phyloP scores from a whole-genome alignment of 1,284 basidiomycete species.

The Singerocomus rubriflavus region DNA sequence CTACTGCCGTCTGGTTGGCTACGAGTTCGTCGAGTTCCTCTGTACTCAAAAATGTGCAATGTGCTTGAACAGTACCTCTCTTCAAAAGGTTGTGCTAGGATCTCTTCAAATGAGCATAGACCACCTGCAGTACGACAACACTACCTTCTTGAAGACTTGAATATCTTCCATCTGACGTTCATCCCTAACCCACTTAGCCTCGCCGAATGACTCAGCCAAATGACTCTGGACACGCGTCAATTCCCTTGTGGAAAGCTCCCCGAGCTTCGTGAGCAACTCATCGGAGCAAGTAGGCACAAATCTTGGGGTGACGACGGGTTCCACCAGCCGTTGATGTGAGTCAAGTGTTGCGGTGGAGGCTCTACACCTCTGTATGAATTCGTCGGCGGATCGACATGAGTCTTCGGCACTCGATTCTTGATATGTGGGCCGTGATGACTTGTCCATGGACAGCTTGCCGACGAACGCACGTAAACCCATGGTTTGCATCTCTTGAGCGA shows the following conservation, averaged over 20 bases:
- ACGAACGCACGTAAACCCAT: slow-evolving; percentile 77
- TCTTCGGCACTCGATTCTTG: slow-evolving; percentile 53
- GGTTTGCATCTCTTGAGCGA: slow-evolving; percentile 67
- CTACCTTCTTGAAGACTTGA: slow-evolving; percentile 67
- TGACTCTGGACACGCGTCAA: slow-evolving; percentile 68
- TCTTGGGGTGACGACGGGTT: slow-evolving; percentile 79
- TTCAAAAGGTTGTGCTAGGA: slow-evolving; percentile 58
- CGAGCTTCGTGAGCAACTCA: slow-evolving; percentile 59
- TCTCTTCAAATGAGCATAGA: slow-evolving; percentile 5
- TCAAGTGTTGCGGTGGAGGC: slow-evolving; percentile 41
- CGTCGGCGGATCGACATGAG: slow-evolving; percentile 49
- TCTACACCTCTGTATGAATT: slow-evolving; percentile 56
- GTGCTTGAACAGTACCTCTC: slow-evolving; percentile 70
- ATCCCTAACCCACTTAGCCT: slow-evolving; percentile 65
- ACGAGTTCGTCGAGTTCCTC: slow-evolving; percentile 53
- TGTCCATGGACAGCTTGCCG: slow-evolving; percentile 86
- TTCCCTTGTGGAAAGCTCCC: slow-evolving; percentile 44
- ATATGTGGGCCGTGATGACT: slow-evolving; percentile 69
- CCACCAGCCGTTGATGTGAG: slow-evolving; percentile 50
- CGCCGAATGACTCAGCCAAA: slow-evolving; percentile 71
- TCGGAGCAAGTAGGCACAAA: slow-evolving; percentile 81
- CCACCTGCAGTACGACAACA: slow-evolving; percentile 8
- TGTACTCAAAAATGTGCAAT: slow-evolving; percentile 72
- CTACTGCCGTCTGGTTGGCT: slow-evolving; percentile 56
- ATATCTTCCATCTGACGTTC: slow-evolving; percentile 66